Base-by-base conservation (phyloP, 2,329 filamentous ascomycete species). In the Madurella mycetomatis region DNA sequence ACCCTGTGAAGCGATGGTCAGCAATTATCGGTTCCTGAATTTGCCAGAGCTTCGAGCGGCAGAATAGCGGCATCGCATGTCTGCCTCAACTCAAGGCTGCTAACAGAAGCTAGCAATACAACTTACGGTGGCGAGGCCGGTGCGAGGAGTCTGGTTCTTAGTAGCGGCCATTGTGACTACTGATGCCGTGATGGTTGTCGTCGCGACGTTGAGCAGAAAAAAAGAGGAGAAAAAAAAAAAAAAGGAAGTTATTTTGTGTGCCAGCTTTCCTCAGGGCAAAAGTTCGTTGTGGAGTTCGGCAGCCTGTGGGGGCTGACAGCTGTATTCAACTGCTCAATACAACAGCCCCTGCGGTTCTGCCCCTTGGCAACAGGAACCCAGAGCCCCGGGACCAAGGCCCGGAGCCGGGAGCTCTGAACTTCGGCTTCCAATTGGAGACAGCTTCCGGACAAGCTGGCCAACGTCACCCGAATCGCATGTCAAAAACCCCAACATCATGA, bases 1-100 rank as follows among this genome's bases (percentile, higher is more conserved):
- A 72, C 83, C 83, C 58, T 60, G 53, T 16, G 47, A 56, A 56
- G 32, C 4, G 5, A 31, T 40, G 40, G 54, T 60, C 53, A 60
- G 56, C 56, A 54, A 50, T 45, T 34, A 46, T 12, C 18, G 16
- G 17, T 18, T 13, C 32, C n/a, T 1, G 34, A 8, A 41, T 31
- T 40, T 19, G 37, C 49, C 19, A 34, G 3, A 44, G 17, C 12
- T 25, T 39, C 18, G 11, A 46, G 15, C 9, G 34, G 18, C 25
- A 30, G 44, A 39, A 44, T 17, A 46, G 34, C 39, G 32, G 18
- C 13, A 32, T 30, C 9, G 41, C 54, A 30, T 32, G 11, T 16
- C 17, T 39, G 47, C 49, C 41, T 40, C n/a, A 25, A 5, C 43
- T 40, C 39, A 11, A 25, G 30, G 40, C 15, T 15, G 31, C 25